Evolutionary conservation across 116 monocot genomes (phyloP).

Genomic region (Dioscorea cayenensis): DNA sequence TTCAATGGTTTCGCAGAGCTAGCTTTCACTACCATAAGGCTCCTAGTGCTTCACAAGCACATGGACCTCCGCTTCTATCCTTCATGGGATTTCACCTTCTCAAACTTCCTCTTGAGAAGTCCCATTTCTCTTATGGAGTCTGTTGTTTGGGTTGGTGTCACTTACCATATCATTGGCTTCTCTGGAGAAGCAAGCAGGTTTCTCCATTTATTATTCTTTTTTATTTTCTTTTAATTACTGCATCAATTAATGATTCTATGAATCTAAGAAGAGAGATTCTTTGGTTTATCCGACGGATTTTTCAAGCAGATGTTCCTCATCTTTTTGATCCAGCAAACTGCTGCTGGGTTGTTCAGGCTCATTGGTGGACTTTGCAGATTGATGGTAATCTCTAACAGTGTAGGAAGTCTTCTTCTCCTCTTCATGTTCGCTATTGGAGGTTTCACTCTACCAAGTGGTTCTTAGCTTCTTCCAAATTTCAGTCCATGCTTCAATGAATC

Average conservation of each 20-base stretch:
- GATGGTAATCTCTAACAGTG: conserved; percentile 43
- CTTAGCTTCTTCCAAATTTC: background rate
- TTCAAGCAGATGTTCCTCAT: conserved; percentile 56
- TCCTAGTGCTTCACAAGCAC: conserved; percentile 50
- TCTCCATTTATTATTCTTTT: background rate
- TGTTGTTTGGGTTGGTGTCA: conserved; percentile 26
- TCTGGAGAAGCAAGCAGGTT: conserved; percentile 38
- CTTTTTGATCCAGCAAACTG: conserved; percentile 50
- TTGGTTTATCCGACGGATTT: conserved; percentile 29
- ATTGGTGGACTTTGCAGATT: conserved; percentile 36
- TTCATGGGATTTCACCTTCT: conserved; percentile 35
- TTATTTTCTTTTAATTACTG: too few relatives aligned
- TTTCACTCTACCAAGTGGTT: conserved; percentile 58
- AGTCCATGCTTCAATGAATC: too few relatives aligned
- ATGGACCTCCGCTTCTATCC: conserved; percentile 43
- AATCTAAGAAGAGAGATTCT: background rate
- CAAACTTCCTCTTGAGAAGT: conserved; percentile 28
- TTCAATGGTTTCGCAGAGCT: conserved; percentile 36
- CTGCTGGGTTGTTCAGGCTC: conserved; percentile 52
- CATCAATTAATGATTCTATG: background rate
- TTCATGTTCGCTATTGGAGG: conserved; percentile 47
- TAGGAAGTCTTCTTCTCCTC: conserved; percentile 29
- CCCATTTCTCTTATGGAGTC: conserved; percentile 39
- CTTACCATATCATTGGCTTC: conserved; percentile 36
- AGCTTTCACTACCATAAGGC: conserved; percentile 21